Conservation (phyloP, 495 filamentous ascomycete species). For the Penicillium maclennaniae region DNA sequence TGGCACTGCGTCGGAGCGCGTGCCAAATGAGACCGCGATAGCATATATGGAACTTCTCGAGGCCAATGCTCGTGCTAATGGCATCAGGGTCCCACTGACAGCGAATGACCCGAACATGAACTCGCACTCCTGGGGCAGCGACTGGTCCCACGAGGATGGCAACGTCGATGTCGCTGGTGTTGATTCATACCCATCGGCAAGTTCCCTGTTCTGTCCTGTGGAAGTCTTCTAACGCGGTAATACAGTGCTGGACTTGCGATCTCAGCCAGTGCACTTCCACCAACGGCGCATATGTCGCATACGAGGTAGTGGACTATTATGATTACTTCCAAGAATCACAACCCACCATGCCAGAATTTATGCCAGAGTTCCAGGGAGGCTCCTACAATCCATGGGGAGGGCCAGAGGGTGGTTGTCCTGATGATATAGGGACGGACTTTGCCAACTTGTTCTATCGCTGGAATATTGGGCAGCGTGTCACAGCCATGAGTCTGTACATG, state of each 20-base stretch:
- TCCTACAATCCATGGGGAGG: conserved; percentile 60
- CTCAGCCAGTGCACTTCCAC: conserved; percentile 52
- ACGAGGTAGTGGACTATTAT: conserved; percentile 48
- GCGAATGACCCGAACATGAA: conserved; percentile 55
- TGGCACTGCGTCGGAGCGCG: conserved; percentile 30
- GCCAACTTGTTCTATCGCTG: conserved; percentile 60
- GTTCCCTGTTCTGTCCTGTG: neutral
- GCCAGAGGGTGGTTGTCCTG: conserved; percentile 49
- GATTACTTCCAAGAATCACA: conserved; percentile 52
- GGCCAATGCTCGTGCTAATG: conserved; percentile 44
- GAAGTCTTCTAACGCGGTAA: neutral
- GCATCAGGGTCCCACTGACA: conserved; percentile 51
- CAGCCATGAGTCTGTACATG: conserved; percentile 55
- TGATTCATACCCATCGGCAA: conserved; percentile 54
- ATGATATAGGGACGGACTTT: conserved; percentile 45
- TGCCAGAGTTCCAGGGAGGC: conserved; percentile 64
- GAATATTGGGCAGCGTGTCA: conserved; percentile 52
- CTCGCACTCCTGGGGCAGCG: conserved; percentile 50
- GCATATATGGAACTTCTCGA: conserved; percentile 56
- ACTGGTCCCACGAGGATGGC: conserved; percentile 49
- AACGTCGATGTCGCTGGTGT: conserved; percentile 56
- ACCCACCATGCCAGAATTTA: conserved; percentile 52
- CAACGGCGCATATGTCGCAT: conserved; percentile 53
- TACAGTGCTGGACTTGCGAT: conserved; percentile 57
- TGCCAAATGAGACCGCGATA: conserved; percentile 46